Base-by-base conservation (phyloP, 73 alveolate genomes). In the Urostyla sp. region DNA sequence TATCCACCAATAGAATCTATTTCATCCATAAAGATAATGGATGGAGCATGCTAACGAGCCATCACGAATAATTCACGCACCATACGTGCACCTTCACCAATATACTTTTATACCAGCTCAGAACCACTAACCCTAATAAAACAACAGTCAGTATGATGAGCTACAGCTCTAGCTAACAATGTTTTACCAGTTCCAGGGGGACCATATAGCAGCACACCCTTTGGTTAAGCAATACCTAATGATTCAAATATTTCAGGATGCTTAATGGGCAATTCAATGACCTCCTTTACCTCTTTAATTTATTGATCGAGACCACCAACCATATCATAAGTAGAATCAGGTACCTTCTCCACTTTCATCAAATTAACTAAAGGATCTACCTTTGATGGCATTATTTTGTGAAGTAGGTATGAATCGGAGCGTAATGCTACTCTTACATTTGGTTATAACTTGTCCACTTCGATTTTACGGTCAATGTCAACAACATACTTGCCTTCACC, bases 111-210 rank as follows among this genome's bases (percentile, higher is more conserved):
- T 55, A 98, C 99, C 58, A 98, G 89, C 92, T 98, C 99, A 55
- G 97, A 87, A 10, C 99, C 99, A 18, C 99, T 91, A 13, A 98
- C 99, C 69, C 99, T 87, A 59, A 98, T 97, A 89, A 95, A 97
- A 73, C 95, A 67, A 57, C 95, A 84, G 61, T 90, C 99, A 45
- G 99, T 98, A 84, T 98, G 99, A 92, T 98, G 99, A 21, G 99
- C 99, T 52, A 98, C 99, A 10, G 99, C 99, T 54, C 99, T 92
- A 15, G 99, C 99, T 11, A 98, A 94, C 36, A 98, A 89, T 18
- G 99, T 98, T 90, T 98, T 98, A 34, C 99, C 99, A 11, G 99
- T 98, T 51, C 99, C 99, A 8, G 99, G 99, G 18, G 98, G 97
- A 0, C 98, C 97, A 73, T 91, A 94, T 8, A 92, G 93, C 28